Conservation (phyloP, 2,329 filamentous ascomycete species). For the Fusarium albidum region DNA sequence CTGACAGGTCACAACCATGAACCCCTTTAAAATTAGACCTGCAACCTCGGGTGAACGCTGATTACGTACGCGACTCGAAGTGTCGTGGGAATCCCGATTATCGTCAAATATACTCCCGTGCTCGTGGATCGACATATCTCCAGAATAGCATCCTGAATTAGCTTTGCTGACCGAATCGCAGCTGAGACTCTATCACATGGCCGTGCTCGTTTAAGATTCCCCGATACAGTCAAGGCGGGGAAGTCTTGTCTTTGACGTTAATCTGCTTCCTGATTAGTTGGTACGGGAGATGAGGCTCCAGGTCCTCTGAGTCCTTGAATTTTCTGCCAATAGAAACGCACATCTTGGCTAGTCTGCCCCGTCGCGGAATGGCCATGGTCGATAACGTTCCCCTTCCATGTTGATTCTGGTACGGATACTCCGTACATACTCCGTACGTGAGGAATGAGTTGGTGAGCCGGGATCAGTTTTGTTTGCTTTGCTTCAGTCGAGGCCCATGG, state of each 20-base stretch:
- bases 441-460: not conserved
- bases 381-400: not conserved
- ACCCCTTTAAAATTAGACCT: too few species aligned
- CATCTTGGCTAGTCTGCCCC: constrained; percentile 13
- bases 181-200: constrained; percentile 36
- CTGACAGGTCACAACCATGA: too few species aligned
- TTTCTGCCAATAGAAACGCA: constrained; percentile 20
- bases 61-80: too few species aligned
- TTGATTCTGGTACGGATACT: not conserved
- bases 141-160: not conserved
- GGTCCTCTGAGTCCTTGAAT: constrained; percentile 9
- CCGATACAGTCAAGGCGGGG: constrained; percentile 33
- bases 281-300: constrained; percentile 34
- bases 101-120: constrained; percentile 10
- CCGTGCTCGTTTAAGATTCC: constrained; percentile 39
- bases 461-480: not conserved
- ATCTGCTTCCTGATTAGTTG: constrained; percentile 32
- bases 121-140: not conserved
- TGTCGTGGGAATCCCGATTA: too few species aligned
- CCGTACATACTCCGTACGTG: too few species aligned
- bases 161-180: not conserved
- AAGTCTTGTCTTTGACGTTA: constrained; percentile 28
- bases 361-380: constrained; percentile 20
- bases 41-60: too few species aligned
- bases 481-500: not conserved